Evolutionary conservation across 495 filamentous ascomycete genomes (phyloP).

Genomic region (Hypoxylon trugodes): DNA sequence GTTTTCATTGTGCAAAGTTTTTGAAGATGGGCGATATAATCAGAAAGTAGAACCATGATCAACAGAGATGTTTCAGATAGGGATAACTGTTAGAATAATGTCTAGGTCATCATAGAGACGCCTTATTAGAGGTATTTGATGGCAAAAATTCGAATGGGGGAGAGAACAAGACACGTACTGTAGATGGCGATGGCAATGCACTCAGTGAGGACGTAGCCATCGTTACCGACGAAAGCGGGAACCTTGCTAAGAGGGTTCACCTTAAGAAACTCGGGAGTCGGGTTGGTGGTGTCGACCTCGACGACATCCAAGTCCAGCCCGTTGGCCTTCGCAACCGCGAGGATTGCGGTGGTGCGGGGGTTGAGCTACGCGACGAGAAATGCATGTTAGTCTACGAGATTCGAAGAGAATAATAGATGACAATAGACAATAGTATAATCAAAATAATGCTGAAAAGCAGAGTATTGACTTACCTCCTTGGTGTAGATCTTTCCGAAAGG

Average conservation of each 20-base stretch:
- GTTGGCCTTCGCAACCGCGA: conserved; percentile 95
- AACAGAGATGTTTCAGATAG: conserved; percentile 94
- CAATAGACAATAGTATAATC: not conserved
- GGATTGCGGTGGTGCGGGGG: conserved; percentile 85
- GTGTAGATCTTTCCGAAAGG: conserved; percentile 97
- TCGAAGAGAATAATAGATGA: conserved; percentile 5
- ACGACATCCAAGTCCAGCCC: conserved; percentile 88
- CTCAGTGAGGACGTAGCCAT: conserved; percentile 91
- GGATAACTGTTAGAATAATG: conserved; percentile 92
- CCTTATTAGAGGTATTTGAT: conserved; percentile 35
- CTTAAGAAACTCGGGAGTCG: conserved; percentile 78
- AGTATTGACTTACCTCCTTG: conserved; percentile 70
- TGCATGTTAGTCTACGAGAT: conserved; percentile 41
- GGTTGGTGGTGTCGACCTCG: conserved; percentile 67
- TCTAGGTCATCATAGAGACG: conserved; percentile 76
- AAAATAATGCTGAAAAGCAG: not conserved
- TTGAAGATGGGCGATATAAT: conserved; percentile 44
- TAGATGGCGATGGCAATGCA: conserved; percentile 96
- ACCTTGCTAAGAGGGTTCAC: conserved; percentile 88
- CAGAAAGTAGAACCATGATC: conserved; percentile 72
- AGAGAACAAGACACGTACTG: conserved; percentile 69
- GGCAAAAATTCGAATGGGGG: not conserved
- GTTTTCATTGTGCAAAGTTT: conserved; percentile 32
- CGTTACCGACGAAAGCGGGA: conserved; percentile 89
- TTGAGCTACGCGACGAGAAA: conserved; percentile 69